Conservation (phyloP, 129 eudicot species). For the Helianthus tuberosus region DNA sequence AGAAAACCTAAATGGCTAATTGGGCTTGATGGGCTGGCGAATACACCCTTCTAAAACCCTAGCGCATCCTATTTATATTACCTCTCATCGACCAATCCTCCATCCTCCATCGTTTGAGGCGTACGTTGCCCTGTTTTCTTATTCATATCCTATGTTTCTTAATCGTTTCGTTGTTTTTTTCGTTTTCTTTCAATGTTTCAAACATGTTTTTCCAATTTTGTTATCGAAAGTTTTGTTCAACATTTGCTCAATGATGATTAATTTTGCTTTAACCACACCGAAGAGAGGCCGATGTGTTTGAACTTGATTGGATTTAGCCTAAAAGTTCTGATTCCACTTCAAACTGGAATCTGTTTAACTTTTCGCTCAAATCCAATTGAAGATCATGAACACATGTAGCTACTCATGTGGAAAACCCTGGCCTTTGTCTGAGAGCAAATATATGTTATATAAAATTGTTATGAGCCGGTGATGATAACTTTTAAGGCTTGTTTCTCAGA, state of each 20-base stretch:
- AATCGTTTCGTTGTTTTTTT: slow-evolving; percentile 26
- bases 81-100: not conserved
- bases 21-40: slow-evolving; percentile 29
- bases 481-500: slow-evolving; percentile 68
- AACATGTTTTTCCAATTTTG: not conserved
- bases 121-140: slow-evolving; percentile 30
- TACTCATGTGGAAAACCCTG: slow-evolving; percentile 72
- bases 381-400: slow-evolving; percentile 13
- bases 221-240: no score
- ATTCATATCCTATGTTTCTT: slow-evolving; percentile 22
- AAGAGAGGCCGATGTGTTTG: slow-evolving; percentile 37
- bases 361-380: slow-evolving; percentile 28
- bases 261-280: slow-evolving; percentile 96
- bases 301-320: slow-evolving; percentile 5
- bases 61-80: slow-evolving; percentile 8
- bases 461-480: slow-evolving; percentile 34
- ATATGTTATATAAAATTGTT: not conserved
- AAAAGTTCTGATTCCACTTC: slow-evolving; percentile 37
- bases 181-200: not conserved
- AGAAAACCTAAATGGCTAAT: not conserved
- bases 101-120: not conserved
- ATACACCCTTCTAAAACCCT: slow-evolving; percentile 19
- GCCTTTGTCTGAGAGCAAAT: slow-evolving; percentile 78
- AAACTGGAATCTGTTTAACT: slow-evolving; percentile 17
- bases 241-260: slow-evolving; percentile 85